Conservation (phyloP, 345 rosid species). For the Eucalyptus sideroxylon region DNA sequence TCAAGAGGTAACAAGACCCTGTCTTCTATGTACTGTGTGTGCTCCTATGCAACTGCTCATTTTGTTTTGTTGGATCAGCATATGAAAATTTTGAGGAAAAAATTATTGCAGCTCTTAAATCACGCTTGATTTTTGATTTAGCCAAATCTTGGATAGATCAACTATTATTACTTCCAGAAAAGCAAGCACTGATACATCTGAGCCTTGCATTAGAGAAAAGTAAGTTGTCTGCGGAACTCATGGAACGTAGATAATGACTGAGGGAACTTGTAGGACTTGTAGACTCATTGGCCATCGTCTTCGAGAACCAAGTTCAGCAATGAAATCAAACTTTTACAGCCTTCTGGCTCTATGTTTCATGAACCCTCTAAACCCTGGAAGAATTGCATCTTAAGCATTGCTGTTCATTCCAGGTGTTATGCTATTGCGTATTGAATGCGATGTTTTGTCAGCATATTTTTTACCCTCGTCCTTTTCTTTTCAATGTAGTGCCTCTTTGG, state of each 20-base stretch:
- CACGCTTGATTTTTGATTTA: neutral
- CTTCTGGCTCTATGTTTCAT: neutral
- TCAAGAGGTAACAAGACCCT: conserved; percentile 41
- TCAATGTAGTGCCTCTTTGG: neutral
- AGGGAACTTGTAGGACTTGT: neutral
- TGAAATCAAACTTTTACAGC: neutral
- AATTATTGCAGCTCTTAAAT: neutral
- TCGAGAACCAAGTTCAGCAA: neutral
- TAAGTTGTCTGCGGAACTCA: neutral
- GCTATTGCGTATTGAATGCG: neutral
- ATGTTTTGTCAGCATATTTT: neutral
- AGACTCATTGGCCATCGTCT: neutral
- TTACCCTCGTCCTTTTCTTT: neutral
- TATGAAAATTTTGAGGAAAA: neutral
- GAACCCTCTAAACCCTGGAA: neutral
- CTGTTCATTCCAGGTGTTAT: neutral
- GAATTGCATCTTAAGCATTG: neutral
- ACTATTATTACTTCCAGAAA: neutral
- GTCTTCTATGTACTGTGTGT: neutral
- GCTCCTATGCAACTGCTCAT: neutral
- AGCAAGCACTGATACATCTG: neutral
- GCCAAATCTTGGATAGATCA: neutral
- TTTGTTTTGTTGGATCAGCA: neutral
- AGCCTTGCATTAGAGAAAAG: neutral
- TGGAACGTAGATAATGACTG: neutral